Base-by-base conservation (phyloP, 768 basidiomycete species). In the Boletus pseudopeckii region DNA sequence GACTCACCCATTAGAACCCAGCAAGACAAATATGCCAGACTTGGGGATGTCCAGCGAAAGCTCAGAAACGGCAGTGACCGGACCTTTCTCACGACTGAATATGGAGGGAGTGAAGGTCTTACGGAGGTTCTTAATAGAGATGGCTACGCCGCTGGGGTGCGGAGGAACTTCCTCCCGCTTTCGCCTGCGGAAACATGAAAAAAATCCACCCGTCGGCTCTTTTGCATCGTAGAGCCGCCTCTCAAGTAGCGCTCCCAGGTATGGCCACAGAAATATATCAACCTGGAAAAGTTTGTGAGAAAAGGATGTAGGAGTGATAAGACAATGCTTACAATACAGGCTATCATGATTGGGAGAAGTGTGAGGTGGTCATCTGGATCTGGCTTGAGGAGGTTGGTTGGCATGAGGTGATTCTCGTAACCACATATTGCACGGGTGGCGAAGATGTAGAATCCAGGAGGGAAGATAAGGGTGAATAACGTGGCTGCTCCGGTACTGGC, bases 401-500 rank as follows among this genome's bases (percentile, higher is more conserved):
- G 67, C 30, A 80, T 68, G 51, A 76, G 72, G 49, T 83, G 73
- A 48, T 77, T 79, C 69, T 92, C 88, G 60, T 78, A 90, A 13
- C 85, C 86, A 49, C 80, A 78, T 1, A 91, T 79, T 1, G 82
- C 81, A 42, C 85, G 79, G 9, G 83, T 80, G 7, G 81, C 82
- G 60, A 90, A 90, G 20, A 88, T 77, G 59, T 87, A 91, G 68
- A 84, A 90, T 11, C 80, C 79, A 2, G 90, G 87, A 0, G 90
- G 90, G 62, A 90, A 90, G 22, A 90, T 60, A 44, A 90, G 64
- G 2, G 85, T 80, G 62, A 87, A 86, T 24, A 90, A 68, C 56
- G 83, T 79, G 18, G 84, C 80, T 1, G 71, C 73, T 4, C 68
- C 78, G 1, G 75, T 77, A 1, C 68, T 61, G 1, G 76, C 75